Evolutionary conservation across 768 basidiomycete genomes (phyloP), one percentile per base, ranked within the genome.

Genomic region (Mycena albidolilacea): DNA sequence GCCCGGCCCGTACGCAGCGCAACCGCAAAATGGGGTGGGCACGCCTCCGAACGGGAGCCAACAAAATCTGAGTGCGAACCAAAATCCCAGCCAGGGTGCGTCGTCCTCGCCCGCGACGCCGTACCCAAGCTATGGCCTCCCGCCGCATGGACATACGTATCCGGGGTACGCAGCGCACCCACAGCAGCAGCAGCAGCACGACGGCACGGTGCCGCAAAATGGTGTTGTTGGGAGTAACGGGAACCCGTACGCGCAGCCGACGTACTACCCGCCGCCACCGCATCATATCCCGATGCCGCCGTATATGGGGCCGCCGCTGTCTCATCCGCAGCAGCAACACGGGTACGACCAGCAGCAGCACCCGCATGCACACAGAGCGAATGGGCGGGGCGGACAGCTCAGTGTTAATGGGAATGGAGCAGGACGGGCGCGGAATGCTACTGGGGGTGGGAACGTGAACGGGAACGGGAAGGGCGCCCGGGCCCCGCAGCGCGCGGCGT

Each of bases 401-500:
- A 30, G 44, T 14, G 41, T 43, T 9, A 38, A 63, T 44, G 61
- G 14, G 37, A 62, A 68, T n/a, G 64, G 46, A 78, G 77, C 59
- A 79, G 14, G 75, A 69, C 39, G 60, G 50, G 21, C 72, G 55
- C 54, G 81, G 78, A 77, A 85, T 48, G 17, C 3, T 8, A 50
- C 23, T 23, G 23, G 23, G 23, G 23, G 82, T 72, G 81, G 81
- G 19, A 75, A 37, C 61, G 73, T 71, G 38, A 43, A 50, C 2
- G 71, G 65, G 44, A 43, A 62, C 7, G 71, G 64, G 35, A 81
- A 85, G 78, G 77, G 67, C 59, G 75, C 52, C 76, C 77, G 21
- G 69, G 74, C 12, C 74, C 82, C 80, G 85, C 84, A 87, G 23
- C 83, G 89, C 61, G 81, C 85, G 61, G 82, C 89, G n/a, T 94